Evolutionary conservation across 148 eudicot species (phyloP).

Genomic region (Nepenthes gracilis): DNA sequence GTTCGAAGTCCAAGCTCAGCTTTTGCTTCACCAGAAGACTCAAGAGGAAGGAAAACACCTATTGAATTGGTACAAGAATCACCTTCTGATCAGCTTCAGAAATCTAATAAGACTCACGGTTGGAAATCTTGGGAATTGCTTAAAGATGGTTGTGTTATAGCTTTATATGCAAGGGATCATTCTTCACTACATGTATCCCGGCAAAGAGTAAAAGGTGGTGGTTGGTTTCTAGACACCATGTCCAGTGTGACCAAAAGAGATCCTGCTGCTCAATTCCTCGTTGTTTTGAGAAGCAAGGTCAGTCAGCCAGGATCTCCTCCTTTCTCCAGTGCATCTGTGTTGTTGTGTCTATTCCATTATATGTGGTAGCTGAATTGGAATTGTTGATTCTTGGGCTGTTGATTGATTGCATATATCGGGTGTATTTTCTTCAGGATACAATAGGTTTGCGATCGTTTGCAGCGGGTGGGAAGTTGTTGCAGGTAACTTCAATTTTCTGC

Average conservation of each 20-base stretch:
- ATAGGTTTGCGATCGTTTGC: conserved; percentile 94
- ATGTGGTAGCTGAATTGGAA: background rate
- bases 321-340: background rate
- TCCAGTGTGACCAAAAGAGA: conserved; percentile 78
- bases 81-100: conserved; percentile 30
- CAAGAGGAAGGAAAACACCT: conserved; percentile 48
- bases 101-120: conserved; percentile 27
- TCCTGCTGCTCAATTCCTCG: conserved; percentile 95
- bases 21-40: conserved; percentile 71
- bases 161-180: conserved; percentile 64
- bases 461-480: conserved; percentile 97
- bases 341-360: background rate
- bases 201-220: conserved; percentile 90
- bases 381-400: background rate
- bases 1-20: conserved; percentile 69
- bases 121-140: conserved; percentile 47
- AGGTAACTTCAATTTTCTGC: conserved; percentile 39
- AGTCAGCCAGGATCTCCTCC: conserved; percentile 7
- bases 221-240: conserved; percentile 89
- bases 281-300: conserved; percentile 76
- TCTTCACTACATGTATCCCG: conserved; percentile 70
- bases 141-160: conserved; percentile 81
- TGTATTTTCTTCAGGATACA: conserved; percentile 46
- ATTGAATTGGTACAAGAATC: conserved; percentile 43
- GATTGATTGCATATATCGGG: conserved; percentile 3